Conservation (phyloP, 305 asterid species). For the Solanum hybrid region DNA sequence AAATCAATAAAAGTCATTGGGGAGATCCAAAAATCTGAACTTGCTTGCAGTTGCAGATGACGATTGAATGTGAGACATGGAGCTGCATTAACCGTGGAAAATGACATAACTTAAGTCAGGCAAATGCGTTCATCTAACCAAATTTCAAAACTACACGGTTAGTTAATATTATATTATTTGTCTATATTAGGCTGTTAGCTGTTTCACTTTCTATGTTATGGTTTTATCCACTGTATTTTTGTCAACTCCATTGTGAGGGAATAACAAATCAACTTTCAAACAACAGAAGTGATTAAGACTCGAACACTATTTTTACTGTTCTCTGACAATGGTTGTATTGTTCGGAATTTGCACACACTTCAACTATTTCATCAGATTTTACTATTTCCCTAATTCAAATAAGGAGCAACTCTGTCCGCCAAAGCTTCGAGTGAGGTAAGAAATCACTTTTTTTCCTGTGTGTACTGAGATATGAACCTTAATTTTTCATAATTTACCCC, state of each 20-base stretch:
- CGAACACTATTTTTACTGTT: neutral
- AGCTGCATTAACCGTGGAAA: neutral
- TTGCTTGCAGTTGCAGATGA: slow-evolving; percentile 5
- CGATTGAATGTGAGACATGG: slow-evolving; percentile 9
- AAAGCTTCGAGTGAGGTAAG: neutral
- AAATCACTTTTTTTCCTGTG: neutral
- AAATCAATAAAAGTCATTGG: slow-evolving; percentile 1
- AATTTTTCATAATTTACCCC: neutral
- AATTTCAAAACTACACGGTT: neutral
- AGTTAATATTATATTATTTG: neutral
- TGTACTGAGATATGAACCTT: neutral
- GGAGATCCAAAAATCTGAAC: slow-evolving; percentile 4
- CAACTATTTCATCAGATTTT: neutral
- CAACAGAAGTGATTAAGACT: neutral
- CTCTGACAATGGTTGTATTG: neutral
- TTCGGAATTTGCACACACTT: neutral
- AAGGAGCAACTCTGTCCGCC: neutral
- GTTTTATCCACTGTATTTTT: neutral
- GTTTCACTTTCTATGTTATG: neutral
- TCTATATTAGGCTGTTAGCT: neutral
- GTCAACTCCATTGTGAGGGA: neutral
- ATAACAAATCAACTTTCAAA: neutral
- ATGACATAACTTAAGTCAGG: neutral
- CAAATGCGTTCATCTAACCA: neutral
- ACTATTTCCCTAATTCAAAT: neutral